Percentiles rank a stretch among this genome's conserved stretches.
These are phyloP conservation scores for Postia placenta DNA, from an alignment of 768 basidiomycete species.

Conservation along the genomic window DNA sequence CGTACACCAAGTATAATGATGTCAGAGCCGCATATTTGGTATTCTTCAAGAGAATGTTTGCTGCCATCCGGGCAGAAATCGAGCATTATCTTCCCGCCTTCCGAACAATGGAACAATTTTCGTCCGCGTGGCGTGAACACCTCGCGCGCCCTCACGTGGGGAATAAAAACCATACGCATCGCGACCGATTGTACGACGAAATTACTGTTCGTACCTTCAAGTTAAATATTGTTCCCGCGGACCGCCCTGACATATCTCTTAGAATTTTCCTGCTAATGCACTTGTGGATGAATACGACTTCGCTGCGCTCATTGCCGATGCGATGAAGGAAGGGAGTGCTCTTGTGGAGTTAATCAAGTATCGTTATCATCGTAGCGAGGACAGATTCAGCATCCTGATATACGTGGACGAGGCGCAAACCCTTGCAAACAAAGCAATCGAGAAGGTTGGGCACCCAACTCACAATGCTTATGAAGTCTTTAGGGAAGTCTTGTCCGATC, in stretches of 20 bases:
- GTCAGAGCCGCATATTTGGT: not conserved
- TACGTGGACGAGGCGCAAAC: not conserved
- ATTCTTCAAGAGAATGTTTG: not conserved
- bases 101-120: not conserved
- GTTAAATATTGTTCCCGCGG: not conserved
- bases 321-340: not conserved
- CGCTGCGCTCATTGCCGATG: not conserved
- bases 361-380: not conserved
- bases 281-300: not conserved
- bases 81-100: too few relatives aligned
- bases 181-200: not conserved
- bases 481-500: not conserved
- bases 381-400: not conserved
- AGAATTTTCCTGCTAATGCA: too few relatives aligned
- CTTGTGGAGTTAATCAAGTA: not conserved
- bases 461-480: not conserved
- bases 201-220: not conserved
- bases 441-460: not conserved
- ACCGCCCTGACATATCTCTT: too few relatives aligned
- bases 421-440: not conserved
- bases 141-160: not conserved
- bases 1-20: not conserved
- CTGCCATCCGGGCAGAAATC: not conserved
- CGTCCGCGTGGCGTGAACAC: not conserved
- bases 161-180: not conserved